Percentiles rank a stretch among this genome's conserved stretches.
phyloP scores from a whole-genome alignment of 2,329 filamentous ascomycete genomes.

The Clarireedia hainanense region DNA sequence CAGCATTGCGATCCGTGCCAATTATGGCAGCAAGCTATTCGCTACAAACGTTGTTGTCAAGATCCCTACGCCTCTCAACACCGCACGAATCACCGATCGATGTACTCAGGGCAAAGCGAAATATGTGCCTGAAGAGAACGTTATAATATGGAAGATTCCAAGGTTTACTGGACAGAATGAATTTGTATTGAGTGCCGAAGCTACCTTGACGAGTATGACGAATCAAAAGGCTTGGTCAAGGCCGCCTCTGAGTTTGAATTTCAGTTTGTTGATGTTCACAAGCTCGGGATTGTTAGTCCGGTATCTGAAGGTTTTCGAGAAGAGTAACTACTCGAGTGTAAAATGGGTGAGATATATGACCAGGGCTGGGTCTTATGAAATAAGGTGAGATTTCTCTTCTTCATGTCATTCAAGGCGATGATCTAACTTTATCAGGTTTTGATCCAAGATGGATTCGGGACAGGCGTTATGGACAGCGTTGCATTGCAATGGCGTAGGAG shows the following conservation, averaged over 20 bases:
- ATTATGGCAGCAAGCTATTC: conserved; percentile 93
- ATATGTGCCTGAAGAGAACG: conserved; percentile 96
- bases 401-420: neutral
- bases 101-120: conserved; percentile 96
- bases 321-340: conserved; percentile 96
- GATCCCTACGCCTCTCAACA: conserved; percentile 94
- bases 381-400: conserved; percentile 50
- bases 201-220: conserved; percentile 90
- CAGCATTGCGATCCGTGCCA: conserved; percentile 93
- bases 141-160: conserved; percentile 98
- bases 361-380: conserved; percentile 93
- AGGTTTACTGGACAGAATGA: conserved; percentile 98
- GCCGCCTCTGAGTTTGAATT: conserved; percentile 84
- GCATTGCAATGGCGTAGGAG: conserved; percentile 10
- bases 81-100: conserved; percentile 84
- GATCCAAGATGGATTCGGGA: neutral
- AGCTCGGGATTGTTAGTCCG: conserved; percentile 85
- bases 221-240: conserved; percentile 96
- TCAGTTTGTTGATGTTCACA: conserved; percentile 96
- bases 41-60: conserved; percentile 93
- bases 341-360: conserved; percentile 99
- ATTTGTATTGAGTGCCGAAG: conserved; percentile 90
- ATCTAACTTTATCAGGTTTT: conserved; percentile 13
- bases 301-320: conserved; percentile 98
- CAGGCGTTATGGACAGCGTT: conserved; percentile 8